These are phyloP conservation scores for Barnettozyma sucrosica DNA, from an alignment of 805 yeast species.

Conservation along the genomic window DNA sequence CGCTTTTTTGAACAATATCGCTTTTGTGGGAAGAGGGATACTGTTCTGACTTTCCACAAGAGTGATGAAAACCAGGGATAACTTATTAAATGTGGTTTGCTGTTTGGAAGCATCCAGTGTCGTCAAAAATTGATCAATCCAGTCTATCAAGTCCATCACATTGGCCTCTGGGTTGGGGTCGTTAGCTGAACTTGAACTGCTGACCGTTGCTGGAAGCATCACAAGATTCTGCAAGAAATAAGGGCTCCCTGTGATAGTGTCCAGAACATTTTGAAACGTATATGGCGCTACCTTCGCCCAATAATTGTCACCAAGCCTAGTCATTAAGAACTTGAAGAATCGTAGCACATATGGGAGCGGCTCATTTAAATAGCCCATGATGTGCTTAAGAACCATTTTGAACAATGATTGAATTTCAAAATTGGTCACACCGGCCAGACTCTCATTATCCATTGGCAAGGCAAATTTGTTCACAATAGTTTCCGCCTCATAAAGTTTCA, in stretches of 20 bases:
- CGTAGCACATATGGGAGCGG: conserved; percentile 44
- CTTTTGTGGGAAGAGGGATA: conserved; percentile 31
- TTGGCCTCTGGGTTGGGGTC: conserved; percentile 29
- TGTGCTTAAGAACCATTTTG: conserved; percentile 42
- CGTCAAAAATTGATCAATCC: conserved; percentile 45
- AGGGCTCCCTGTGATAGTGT: conserved; percentile 53
- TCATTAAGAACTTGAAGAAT: conserved; percentile 41
- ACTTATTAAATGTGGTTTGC: conserved; percentile 46
- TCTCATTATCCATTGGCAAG: conserved; percentile 23
- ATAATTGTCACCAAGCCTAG: conserved; percentile 37
- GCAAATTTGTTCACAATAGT: conserved; percentile 28
- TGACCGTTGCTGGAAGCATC: conserved; percentile 22
- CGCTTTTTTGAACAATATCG: conserved; percentile 30
- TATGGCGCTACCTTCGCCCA: conserved; percentile 55
- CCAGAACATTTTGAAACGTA: conserved; percentile 50
- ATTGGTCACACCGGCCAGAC: conserved; percentile 19
- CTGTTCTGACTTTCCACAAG: conserved; percentile 30
- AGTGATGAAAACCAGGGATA: conserved; percentile 44
- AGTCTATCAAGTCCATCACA: conserved; percentile 42
- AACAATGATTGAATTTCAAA: conserved; percentile 32
- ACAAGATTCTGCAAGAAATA: conserved; percentile 35
- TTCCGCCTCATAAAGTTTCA: conserved; percentile 31
- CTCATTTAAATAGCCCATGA: conserved; percentile 42
- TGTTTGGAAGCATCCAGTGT: conserved; percentile 43
- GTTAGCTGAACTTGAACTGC: conserved; percentile 24